These are phyloP conservation scores for Candida ascalaphidarum DNA, from an alignment of 805 yeast species.

Conservation along the genomic window DNA sequence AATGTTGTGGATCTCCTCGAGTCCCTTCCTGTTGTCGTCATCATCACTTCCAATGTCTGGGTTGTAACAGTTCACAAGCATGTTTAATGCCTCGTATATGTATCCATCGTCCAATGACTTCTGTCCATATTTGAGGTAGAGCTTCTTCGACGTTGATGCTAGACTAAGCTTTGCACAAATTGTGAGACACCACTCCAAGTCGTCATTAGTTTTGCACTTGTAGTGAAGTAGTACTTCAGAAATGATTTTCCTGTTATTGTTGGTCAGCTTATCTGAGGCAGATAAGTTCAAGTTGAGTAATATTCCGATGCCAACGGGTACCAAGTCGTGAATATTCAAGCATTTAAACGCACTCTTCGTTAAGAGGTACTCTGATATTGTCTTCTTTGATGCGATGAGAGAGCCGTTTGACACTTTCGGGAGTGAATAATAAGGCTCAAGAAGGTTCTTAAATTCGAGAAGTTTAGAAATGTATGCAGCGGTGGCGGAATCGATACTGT, in stretches of 20 bases:
- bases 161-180: slow-evolving; percentile 62
- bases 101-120: slow-evolving; percentile 46
- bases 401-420: slow-evolving; percentile 5
- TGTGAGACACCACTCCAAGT: slow-evolving; percentile 70
- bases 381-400: too few species aligned
- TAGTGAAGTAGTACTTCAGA: slow-evolving; percentile 53
- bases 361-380: slow-evolving; percentile 48
- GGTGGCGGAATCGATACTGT: slow-evolving; percentile 52
- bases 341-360: slow-evolving; percentile 49
- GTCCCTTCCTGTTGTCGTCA: slow-evolving; percentile 18
- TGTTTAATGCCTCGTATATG: slow-evolving; percentile 53
- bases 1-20: slow-evolving; percentile 39
- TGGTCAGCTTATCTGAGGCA: slow-evolving; percentile 33
- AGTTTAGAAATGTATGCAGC: slow-evolving; percentile 55
- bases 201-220: slow-evolving; percentile 60
- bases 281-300: slow-evolving; percentile 33
- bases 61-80: slow-evolving; percentile 59
- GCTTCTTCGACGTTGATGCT: slow-evolving; percentile 45
- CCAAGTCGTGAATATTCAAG: slow-evolving; percentile 41
- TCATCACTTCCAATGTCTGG: slow-evolving; percentile 7
- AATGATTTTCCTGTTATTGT: slow-evolving; percentile 27
- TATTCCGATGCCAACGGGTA: slow-evolving; percentile 66
- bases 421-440: slow-evolving; percentile 28
- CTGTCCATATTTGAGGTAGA: slow-evolving; percentile 43
- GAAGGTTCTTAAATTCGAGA: slow-evolving; percentile 55